A percentile compares a stretch with the other conserved stretches of the same genome.
These are phyloP conservation scores for Cinnamomum micranthum DNA, from an alignment of 164 flowering plant genomes.

Conservation along the genomic window DNA sequence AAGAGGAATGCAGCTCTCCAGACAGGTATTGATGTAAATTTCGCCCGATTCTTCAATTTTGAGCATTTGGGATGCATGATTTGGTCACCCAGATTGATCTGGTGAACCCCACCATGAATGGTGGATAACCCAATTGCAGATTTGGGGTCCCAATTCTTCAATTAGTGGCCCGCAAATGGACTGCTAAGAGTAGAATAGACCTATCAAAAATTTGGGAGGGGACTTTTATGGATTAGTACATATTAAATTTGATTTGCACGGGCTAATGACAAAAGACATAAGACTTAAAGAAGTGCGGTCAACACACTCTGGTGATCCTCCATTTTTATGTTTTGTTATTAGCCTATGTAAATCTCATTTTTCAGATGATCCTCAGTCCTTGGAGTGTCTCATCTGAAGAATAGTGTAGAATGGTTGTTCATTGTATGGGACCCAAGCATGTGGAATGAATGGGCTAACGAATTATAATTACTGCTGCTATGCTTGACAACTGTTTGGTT, in stretches of 20 bases:
- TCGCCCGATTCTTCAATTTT: neutral
- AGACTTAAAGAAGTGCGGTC: too few species aligned
- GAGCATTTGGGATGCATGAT: neutral
- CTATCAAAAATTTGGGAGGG: neutral
- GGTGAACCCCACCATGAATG: neutral
- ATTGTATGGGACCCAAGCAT: neutral
- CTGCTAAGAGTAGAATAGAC: neutral
- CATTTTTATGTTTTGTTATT: too few species aligned
- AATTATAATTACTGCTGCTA: neutral
- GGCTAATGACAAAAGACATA: neutral
- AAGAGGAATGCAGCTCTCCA: slow-evolving; percentile 76
- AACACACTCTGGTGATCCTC: too few species aligned
- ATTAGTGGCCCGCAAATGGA: neutral
- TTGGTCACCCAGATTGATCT: neutral
- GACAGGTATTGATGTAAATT: slow-evolving; percentile 44
- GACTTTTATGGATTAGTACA: too few species aligned
- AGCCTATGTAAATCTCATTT: neutral
- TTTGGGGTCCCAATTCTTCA: neutral
- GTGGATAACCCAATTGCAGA: neutral
- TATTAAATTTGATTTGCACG: too few species aligned
- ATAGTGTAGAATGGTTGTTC: neutral
- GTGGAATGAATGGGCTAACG: neutral
- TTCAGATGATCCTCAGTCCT: too few species aligned
- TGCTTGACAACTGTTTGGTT: neutral
- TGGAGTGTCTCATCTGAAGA: too few species aligned